A percentile compares a stretch with the other conserved stretches of the same genome.
Evolutionary conservation across 192 early-diverging fungal species (phyloP).

Genomic region (Podila minutissima): DNA sequence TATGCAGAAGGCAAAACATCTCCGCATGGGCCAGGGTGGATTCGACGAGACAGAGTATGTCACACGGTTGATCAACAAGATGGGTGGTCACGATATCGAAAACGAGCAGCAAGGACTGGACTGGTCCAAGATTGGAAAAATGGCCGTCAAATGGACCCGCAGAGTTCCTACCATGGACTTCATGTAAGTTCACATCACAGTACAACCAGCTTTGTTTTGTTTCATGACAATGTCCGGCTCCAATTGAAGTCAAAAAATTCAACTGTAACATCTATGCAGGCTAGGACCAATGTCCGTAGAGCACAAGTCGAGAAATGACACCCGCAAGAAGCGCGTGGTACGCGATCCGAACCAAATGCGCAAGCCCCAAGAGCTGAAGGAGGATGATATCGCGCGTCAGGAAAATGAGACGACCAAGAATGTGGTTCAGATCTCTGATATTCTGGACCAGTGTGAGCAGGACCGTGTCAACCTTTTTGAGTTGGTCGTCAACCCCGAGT

Average conservation of each 20-base stretch:
- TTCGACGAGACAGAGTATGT: conserved; percentile 87
- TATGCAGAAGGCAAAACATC: conserved; percentile 78
- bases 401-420: conserved; percentile 90
- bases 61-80: conserved; percentile 60
- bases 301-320: conserved; percentile 56
- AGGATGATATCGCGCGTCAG: conserved; percentile 78
- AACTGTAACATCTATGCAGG: conserved; percentile 44
- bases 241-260: background rate
- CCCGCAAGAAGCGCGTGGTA: conserved; percentile 40
- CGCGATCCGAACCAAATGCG: conserved; percentile 55
- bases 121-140: conserved; percentile 70
- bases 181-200: conserved; percentile 64
- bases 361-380: conserved; percentile 59
- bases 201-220: background rate
- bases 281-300: conserved; percentile 76
- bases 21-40: conserved; percentile 76
- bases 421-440: conserved; percentile 73
- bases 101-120: conserved; percentile 52
- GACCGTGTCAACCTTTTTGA: conserved; percentile 76
- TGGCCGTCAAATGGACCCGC: conserved; percentile 61
- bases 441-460: conserved; percentile 60
- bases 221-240: too few species aligned
- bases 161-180: conserved; percentile 78
- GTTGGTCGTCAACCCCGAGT: conserved; percentile 89
- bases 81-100: conserved; percentile 67